Evolutionary conservation across 1,284 basidiomycete species (phyloP).

Genomic region (Moesziomyces sp.): DNA sequence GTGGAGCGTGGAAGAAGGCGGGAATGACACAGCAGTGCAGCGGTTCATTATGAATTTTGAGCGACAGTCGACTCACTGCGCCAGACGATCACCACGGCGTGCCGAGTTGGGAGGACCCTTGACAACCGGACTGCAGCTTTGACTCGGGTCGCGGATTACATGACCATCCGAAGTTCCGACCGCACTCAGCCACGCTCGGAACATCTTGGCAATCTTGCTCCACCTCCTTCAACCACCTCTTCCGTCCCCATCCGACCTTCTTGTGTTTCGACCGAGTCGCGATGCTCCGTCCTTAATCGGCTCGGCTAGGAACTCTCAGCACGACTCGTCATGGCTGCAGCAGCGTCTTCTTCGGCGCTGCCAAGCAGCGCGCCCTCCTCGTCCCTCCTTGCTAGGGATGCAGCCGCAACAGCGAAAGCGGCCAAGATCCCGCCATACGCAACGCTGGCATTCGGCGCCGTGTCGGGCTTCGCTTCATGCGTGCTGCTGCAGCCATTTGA

Average conservation of each 20-base stretch:
- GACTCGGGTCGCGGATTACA: background rate
- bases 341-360: constrained; percentile 1
- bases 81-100: constrained; percentile 22
- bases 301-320: background rate
- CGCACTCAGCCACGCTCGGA: no score
- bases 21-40: background rate
- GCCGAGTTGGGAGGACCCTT: constrained; percentile 18
- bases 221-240: background rate
- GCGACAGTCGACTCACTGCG: constrained; percentile 1
- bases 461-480: constrained; percentile 63
- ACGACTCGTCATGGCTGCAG: background rate
- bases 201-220: no score
- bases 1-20: background rate
- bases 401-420: background rate
- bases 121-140: no score
- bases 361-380: background rate
- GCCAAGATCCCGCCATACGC: constrained; percentile 52
- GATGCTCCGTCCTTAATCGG: background rate
- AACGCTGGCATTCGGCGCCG: constrained; percentile 61
- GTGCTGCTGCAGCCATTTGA: constrained; percentile 65
- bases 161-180: background rate
- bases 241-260: background rate
- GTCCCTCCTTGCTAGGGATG: background rate
- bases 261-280: background rate
- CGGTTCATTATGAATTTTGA: background rate